Evolutionary conservation across 2,329 filamentous ascomycete genomes (phyloP), one percentile per base, ranked within the genome.

Genomic region (Rhynchosporium secalis): DNA sequence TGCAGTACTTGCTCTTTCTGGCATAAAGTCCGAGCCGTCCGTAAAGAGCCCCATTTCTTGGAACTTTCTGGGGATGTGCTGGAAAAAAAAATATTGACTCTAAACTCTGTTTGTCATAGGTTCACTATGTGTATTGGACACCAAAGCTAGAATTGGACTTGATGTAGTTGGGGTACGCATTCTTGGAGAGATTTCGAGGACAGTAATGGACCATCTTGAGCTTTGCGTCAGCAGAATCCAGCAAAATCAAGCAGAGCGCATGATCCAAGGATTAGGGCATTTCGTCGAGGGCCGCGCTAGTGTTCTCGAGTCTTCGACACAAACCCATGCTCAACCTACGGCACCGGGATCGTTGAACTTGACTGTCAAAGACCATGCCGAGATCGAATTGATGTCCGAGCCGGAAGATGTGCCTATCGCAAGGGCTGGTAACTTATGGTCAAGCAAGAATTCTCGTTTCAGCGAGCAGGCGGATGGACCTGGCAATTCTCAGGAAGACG

Each of bases 151-250:
- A 28, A 66, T 79, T 51, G 82, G 81, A 0, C 68, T 89, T 8
- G 75, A 77, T 9, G 64, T 74, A 0, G 76, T 78, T 10, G 79
- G 83, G 40, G 64, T 82, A 1, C 76, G 77, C 15, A 84, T 83
- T 56, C 75, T 89, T 70, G 79, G 81, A 55, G 83, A 84, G 47
- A 77, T 88, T 69, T 76, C 81, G 0, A 75, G 75, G 26, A 80
- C 83, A 3, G 77, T 85, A 3, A 84, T 86, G 75, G 79, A 84
- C 20, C 86, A 88, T 62, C 72, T 89, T 8, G 83, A 85, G 73
- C 82, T 78, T 20, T 46, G 43, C 43, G 43, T 46, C 4, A 46
- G 43, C 43, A 46, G n/a, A 9, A 46, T 46, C n/a, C 43, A 46
- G 20, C 43, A 46, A 46, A 46, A n/a, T 26, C 43, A 46, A 20